Conservation (phyloP, 2,329 filamentous ascomycete species). For the Waltergamsia citrina region DNA sequence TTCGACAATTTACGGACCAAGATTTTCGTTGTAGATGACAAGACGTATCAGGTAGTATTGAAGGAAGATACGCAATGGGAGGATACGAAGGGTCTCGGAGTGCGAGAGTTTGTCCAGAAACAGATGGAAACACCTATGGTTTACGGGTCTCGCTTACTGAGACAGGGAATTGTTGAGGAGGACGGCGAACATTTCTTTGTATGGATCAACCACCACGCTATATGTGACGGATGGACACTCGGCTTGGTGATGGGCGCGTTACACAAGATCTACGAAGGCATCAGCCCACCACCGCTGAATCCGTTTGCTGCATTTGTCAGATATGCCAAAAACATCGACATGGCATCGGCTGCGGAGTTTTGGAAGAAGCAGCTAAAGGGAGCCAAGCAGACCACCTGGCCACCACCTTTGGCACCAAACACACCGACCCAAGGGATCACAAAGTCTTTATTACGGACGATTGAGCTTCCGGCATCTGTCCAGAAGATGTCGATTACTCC, state of each 20-base stretch:
- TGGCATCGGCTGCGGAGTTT: slow-evolving; percentile 3
- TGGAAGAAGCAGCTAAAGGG: slow-evolving; percentile 8
- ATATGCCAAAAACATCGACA: slow-evolving; percentile 4
- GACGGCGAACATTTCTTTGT: slow-evolving; percentile 9
- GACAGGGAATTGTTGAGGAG: slow-evolving; percentile 7
- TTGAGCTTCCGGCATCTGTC: no score
- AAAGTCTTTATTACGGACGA: no score
- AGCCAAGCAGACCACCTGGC: slow-evolving; percentile 5
- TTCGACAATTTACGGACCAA: no score
- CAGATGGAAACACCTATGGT: no score
- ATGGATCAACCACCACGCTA: slow-evolving; percentile 15
- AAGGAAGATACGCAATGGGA: slow-evolving; percentile 2
- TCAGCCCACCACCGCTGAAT: not conserved
- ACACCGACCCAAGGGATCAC: no score
- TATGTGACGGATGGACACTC: slow-evolving; percentile 16
- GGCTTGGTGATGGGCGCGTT: slow-evolving; percentile 5
- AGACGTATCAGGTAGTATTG: slow-evolving; percentile 1
- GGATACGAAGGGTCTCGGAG: not conserved
- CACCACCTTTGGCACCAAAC: no score
- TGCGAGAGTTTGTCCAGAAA: no score
- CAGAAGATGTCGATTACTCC: slow-evolving; percentile 8
- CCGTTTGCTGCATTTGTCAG: slow-evolving; percentile 7
- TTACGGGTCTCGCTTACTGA: slow-evolving; percentile 6
- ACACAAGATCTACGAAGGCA: slow-evolving; percentile 1
- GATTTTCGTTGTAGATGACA: slow-evolving; percentile 4